Base-by-base conservation (phyloP, 2,329 filamentous ascomycete genomes). In the Trichoderma gracile region DNA sequence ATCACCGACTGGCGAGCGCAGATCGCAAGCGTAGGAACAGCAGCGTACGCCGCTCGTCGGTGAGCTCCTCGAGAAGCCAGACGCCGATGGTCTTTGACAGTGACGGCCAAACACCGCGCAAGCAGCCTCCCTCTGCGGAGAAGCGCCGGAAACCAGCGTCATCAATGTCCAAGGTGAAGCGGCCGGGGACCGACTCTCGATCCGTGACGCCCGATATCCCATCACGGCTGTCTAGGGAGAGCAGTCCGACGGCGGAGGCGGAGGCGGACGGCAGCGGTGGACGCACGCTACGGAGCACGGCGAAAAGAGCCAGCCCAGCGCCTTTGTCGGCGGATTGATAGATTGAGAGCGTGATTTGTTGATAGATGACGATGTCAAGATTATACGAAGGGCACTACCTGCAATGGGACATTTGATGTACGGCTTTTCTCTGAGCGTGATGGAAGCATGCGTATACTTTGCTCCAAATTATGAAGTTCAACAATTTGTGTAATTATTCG, bases 181-280 rank as follows among this genome's bases (percentile, higher is more conserved):
- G 82, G 40, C 73, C 80, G 0, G 77, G 77, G 0, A 75, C 76
- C 4, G 83, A 86, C 53, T 81, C 80, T 4, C 75, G 84, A 57
- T 85, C 83, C 5, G 78, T 82, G 3, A 85, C 84, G 3, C 84
- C 84, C 0, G 84, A 86, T 47, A 78, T 78, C 19, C 77, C 83
- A 5, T 86, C 84, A 3, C 84, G 83, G 3, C 71, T 86, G 65
- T 80, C 82, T 7, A 78, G 76, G 58, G 82, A 83, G 68, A 82
- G 78, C 66, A 82, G 75, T 54, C 67, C 65, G 21, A 68, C 70
- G 12, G 65, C 67, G 19, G 71, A 72, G n/a, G 63, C 64, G 5
- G 67, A 67, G 6, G 55, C 67, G 0, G 72, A 72, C 3, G 67
- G 69, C 1, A 61, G 68, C 1, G 56, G 65, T n/a, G 68, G 68